Evolutionary conservation across 2,329 filamentous ascomycete genomes (phyloP).

Genomic region (Fusarium verticillioides): DNA sequence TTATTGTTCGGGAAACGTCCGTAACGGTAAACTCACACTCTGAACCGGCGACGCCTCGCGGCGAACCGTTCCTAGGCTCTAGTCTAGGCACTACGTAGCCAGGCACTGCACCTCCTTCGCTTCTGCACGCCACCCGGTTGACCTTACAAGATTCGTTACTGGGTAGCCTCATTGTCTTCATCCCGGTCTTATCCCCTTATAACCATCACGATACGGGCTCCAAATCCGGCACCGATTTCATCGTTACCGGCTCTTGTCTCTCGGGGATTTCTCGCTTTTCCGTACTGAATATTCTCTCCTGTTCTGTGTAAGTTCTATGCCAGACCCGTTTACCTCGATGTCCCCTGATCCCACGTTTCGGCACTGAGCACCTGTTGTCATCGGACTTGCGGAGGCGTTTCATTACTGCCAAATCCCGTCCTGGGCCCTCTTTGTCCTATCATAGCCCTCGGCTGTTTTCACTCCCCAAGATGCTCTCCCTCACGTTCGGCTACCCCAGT

Average conservation of each 20-base stretch:
- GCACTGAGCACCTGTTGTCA: slow-evolving; percentile 25
- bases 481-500: slow-evolving; percentile 18
- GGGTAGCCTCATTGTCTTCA: slow-evolving; percentile 27
- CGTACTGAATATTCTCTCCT: slow-evolving; percentile 3
- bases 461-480: slow-evolving; percentile 15
- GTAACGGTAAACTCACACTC: slow-evolving; percentile 27
- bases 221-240: slow-evolving; percentile 21
- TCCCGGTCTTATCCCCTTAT: slow-evolving; percentile 13
- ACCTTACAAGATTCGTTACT: slow-evolving; percentile 29
- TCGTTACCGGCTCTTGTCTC: slow-evolving; percentile 11
- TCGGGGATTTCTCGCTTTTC: slow-evolving; percentile 44
- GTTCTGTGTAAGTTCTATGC: slow-evolving; percentile 42
- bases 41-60: slow-evolving; percentile 25
- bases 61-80: slow-evolving; percentile 20
- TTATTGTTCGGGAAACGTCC: slow-evolving; percentile 39
- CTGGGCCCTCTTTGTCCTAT: slow-evolving; percentile 25
- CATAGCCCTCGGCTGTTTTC: slow-evolving; percentile 20
- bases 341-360: slow-evolving; percentile 39
- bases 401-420: slow-evolving; percentile 9
- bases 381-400: slow-evolving; percentile 44
- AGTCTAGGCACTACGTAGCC: slow-evolving; percentile 4
- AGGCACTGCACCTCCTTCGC: slow-evolving; percentile 11
- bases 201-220: slow-evolving; percentile 18
- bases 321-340: slow-evolving; percentile 22
- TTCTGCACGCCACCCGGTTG: slow-evolving; percentile 31